Percentiles rank a stretch among this genome's conserved stretches.
These are phyloP conservation scores for Russula sp. DNA, from an alignment of 768 basidiomycete genomes.

Conservation along the genomic window DNA sequence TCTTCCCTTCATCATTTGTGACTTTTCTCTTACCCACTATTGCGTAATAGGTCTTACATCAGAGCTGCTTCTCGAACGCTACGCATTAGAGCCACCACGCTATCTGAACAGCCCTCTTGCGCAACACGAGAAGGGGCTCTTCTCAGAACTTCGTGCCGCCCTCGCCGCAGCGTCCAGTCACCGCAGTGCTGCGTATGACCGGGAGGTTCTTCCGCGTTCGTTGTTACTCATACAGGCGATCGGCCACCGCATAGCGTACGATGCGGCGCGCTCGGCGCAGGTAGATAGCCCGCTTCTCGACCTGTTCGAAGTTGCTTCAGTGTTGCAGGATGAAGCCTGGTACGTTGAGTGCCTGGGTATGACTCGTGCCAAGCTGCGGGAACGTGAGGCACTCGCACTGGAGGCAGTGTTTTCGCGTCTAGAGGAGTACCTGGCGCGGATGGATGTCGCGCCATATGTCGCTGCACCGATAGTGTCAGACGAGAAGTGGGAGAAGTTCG, in stretches of 20 bases:
- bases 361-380: conserved; percentile 38
- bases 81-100: conserved; percentile 40
- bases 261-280: conserved; percentile 39
- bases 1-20: conserved; percentile 9
- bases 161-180: conserved; percentile 26
- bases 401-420: conserved; percentile 23
- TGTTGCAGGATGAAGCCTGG: conserved; percentile 52
- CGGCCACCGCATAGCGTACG: conserved; percentile 55
- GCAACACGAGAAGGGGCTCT: conserved; percentile 35
- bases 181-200: conserved; percentile 45
- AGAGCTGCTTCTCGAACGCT: conserved; percentile 51
- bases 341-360: conserved; percentile 47
- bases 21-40: conserved; percentile 12
- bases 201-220: conserved; percentile 49
- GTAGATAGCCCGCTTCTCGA: conserved; percentile 46
- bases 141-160: conserved; percentile 24
- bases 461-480: conserved; percentile 22
- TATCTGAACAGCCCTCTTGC: conserved; percentile 44
- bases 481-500: conserved; percentile 16
- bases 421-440: conserved; percentile 17
- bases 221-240: conserved; percentile 50
- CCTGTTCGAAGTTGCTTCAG: conserved; percentile 46
- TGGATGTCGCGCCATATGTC: conserved; percentile 16
- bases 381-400: conserved; percentile 23
- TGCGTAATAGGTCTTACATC: conserved; percentile 41